phyloP scores from a whole-genome alignment of 768 basidiomycete species.

The Flagelloscypha sp. region DNA sequence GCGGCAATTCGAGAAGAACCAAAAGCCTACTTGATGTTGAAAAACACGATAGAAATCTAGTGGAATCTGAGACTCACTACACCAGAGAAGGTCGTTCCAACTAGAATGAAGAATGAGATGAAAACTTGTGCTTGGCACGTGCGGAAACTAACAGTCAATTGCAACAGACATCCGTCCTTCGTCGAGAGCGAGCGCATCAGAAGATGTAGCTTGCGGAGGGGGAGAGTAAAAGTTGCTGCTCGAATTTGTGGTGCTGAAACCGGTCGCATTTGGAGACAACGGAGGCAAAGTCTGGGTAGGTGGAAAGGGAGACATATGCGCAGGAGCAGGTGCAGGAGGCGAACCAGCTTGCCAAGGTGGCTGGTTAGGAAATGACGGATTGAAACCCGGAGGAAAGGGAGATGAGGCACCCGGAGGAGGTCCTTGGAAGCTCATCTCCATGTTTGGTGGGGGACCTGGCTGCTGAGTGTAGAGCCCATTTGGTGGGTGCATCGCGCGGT shows the following conservation, averaged over 20 bases:
- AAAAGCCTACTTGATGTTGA: constrained; percentile 52
- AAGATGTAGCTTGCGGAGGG: constrained; percentile 16
- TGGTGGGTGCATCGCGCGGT: too few relatives aligned
- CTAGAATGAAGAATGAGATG: constrained; percentile 9
- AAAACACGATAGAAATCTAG: background rate
- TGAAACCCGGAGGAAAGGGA: too few relatives aligned
- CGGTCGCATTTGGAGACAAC: constrained; percentile 8
- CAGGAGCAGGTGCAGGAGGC: too few relatives aligned
- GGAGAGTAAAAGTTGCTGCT: too few relatives aligned
- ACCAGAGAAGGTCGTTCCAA: constrained; percentile 79
- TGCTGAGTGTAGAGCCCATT: too few relatives aligned
- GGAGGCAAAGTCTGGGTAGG: constrained; percentile 18
- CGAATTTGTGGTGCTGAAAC: constrained; percentile 14
- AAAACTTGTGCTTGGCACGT: constrained; percentile 14
- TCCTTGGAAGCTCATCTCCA: too few relatives aligned
- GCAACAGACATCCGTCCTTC: constrained; percentile 79
- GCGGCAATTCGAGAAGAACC: constrained; percentile 77
- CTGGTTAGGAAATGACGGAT: too few relatives aligned
- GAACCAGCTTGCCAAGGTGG: too few relatives aligned
- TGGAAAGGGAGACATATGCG: too few relatives aligned
- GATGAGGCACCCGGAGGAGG: too few relatives aligned
- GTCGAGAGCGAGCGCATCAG: constrained; percentile 32
- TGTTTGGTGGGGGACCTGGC: too few relatives aligned
- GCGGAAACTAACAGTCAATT: constrained; percentile 85
- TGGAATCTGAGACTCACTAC: constrained; percentile 45